Evolutionary conservation across 2,329 filamentous ascomycete species (phyloP).

Genomic region (Tricladium varicosporioides): DNA sequence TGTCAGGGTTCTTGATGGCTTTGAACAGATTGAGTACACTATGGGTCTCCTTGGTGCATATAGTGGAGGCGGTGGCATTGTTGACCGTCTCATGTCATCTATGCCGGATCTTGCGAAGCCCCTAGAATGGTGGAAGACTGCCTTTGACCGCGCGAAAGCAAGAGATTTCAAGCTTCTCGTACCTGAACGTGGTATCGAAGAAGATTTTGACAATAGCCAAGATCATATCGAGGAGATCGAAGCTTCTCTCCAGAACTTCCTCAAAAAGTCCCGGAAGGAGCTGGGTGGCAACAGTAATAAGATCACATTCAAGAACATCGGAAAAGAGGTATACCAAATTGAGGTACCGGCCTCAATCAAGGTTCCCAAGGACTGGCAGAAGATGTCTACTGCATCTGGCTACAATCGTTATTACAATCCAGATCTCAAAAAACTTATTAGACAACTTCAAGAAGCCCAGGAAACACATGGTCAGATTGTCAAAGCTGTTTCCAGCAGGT

Average conservation of each 20-base stretch:
- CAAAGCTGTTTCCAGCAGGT: slow-evolving; percentile 78
- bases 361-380: slow-evolving; percentile 83
- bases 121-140: slow-evolving; percentile 82
- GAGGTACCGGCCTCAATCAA: slow-evolving; percentile 84
- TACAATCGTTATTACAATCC: slow-evolving; percentile 94
- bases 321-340: slow-evolving; percentile 96
- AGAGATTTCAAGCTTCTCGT: slow-evolving; percentile 79
- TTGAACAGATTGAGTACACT: slow-evolving; percentile 96
- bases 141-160: slow-evolving; percentile 81
- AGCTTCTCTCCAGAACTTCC: slow-evolving; percentile 65
- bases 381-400: slow-evolving; percentile 90
- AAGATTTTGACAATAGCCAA: slow-evolving; percentile 85
- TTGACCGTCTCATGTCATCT: slow-evolving; percentile 75
- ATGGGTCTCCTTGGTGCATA: slow-evolving; percentile 75
- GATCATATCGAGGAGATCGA: slow-evolving; percentile 75
- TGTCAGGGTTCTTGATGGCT: slow-evolving; percentile 88
- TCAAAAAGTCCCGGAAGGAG: slow-evolving; percentile 69
- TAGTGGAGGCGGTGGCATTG: slow-evolving; percentile 75
- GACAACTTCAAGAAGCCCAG: slow-evolving; percentile 87
- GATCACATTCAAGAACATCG: slow-evolving; percentile 77
- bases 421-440: slow-evolving; percentile 77
- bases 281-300: slow-evolving; percentile 63
- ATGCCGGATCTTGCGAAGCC: slow-evolving; percentile 82
- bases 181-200: slow-evolving; percentile 82
- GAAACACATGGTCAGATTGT: slow-evolving; percentile 91